Base-by-base conservation (phyloP, 108 stramenopile species). In the Nannochloropsis oceanica region DNA sequence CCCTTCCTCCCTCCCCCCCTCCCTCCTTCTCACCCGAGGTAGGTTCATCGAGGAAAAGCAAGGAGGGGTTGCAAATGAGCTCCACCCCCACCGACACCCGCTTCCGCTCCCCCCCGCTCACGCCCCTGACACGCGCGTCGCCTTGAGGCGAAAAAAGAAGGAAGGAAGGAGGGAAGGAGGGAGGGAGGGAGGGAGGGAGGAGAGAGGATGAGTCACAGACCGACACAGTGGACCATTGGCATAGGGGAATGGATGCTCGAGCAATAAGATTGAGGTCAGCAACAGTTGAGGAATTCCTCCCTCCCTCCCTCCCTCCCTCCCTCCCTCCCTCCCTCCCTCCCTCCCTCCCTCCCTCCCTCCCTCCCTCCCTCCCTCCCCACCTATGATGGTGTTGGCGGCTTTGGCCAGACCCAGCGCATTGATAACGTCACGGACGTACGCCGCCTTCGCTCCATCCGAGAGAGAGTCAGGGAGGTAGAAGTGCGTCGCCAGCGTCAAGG, bases 71-170 rank as follows among this genome's bases (percentile, higher is more conserved):
- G 34, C 84, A 82, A 27, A 91, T 50, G 24, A 90, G 84, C 43
- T 90, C 93, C 59, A 96, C 85, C 14, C 92, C 94, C 83, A 96
- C 85, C 42, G 92, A 92, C 22, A 96, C 87, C 12, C 95, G 88
- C 24, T 93, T 83, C 84, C 93, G 92, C 88, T 96, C 93, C 26
- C 95, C 94, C 81, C 92, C 87, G 81, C 82, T 88, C 79, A 94
- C 84, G 59, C 59, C 59, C 59, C 59, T 7, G 59, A 73, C 59
- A 0, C n/a, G 59, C n/a, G 22, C 59, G 59, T 73, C 59, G 59
- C 59, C 59, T 73, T 7, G 22, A 9, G 0, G 59, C 46, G 46
- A 18, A n/a, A 2, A 73, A n/a, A n/a, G 59, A 9, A 22, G 59
- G 8, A n/a, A n/a, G 59, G 59, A 73, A n/a, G 9, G 59, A 73